phyloP scores from a whole-genome alignment of 2,329 filamentous ascomycete genomes.

The Diplodia corticola region DNA sequence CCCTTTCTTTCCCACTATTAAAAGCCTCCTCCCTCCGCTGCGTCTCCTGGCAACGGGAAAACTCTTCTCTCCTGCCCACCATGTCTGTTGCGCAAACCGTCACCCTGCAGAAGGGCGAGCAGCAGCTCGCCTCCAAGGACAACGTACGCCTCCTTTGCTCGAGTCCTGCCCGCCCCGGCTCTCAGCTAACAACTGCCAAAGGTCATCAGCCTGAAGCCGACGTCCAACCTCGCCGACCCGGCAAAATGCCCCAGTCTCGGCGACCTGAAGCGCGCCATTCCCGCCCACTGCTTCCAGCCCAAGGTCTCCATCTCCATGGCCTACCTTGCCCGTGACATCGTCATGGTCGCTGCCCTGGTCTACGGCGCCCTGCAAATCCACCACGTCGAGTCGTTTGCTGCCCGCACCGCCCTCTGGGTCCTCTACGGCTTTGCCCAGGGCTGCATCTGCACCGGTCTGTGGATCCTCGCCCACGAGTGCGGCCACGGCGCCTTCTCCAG shows the following conservation, averaged over 20 bases:
- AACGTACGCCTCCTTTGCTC: not conserved
- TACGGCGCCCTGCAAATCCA: constrained; percentile 58
- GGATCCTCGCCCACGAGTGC: constrained; percentile 71
- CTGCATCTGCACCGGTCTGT: constrained; percentile 66
- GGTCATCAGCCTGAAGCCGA: constrained; percentile 5
- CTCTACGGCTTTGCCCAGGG: constrained; percentile 65
- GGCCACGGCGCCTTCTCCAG: constrained; percentile 69
- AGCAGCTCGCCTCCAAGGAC: not conserved
- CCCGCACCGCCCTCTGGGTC: constrained; percentile 55
- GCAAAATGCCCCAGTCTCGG: constrained; percentile 16
- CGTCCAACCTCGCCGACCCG: not conserved
- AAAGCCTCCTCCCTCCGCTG: not conserved
- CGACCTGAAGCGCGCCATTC: constrained; percentile 52
- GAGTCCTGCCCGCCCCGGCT: not conserved
- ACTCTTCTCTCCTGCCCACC: not conserved
- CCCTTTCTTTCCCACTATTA: not conserved
- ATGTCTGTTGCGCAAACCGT: constrained; percentile 18
- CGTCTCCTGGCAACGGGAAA: not conserved
- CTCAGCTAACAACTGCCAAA: not conserved
- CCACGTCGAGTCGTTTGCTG: constrained; percentile 46
- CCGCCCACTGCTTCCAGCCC: constrained; percentile 62
- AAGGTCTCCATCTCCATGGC: constrained; percentile 43
- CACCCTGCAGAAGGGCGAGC: constrained; percentile 14
- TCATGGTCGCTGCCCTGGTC: constrained; percentile 51
- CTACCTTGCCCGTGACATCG: constrained; percentile 59